A percentile compares a stretch with the other conserved stretches of the same genome.
These are phyloP conservation scores for Colletotrichum abscissum DNA, from an alignment of 2,329 filamentous ascomycete genomes.

Conservation along the genomic window DNA sequence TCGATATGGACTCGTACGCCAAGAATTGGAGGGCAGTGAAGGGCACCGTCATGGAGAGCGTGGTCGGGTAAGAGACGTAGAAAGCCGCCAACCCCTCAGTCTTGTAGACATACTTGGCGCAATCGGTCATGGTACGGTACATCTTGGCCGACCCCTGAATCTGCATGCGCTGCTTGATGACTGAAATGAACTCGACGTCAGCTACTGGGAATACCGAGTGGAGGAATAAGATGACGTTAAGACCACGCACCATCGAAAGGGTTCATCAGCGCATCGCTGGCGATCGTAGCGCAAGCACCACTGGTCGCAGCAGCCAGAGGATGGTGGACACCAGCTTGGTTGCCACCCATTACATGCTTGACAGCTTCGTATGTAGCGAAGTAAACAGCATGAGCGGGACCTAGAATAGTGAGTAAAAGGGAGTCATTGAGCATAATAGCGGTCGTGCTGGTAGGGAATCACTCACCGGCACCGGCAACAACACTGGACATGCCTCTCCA, in stretches of 20 bases:
- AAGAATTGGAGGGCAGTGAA: conserved; percentile 98
- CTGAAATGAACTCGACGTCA: conserved; percentile 56
- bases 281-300: conserved; percentile 94
- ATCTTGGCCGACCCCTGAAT: conserved; percentile 90
- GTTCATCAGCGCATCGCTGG: conserved; percentile 98
- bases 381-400: conserved; percentile 96
- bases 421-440: neutral
- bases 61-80: conserved; percentile 98
- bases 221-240: too few relatives aligned
- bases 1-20: conserved; percentile 96
- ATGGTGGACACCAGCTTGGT: conserved; percentile 87
- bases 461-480: conserved; percentile 89
- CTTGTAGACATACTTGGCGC: conserved; percentile 87
- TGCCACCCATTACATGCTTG: conserved; percentile 95
- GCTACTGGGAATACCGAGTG: neutral
- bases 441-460: neutral
- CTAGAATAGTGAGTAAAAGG: conserved; percentile 56
- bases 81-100: conserved; percentile 91
- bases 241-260: conserved; percentile 87
- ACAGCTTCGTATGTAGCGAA: conserved; percentile 98
- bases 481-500: conserved; percentile 98
- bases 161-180: conserved; percentile 99
- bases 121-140: conserved; percentile 88
- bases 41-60: conserved; percentile 97
- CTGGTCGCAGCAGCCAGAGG: conserved; percentile 92